Evolutionary conservation across 208 protist genomes (phyloP), one percentile per base, ranked within the genome.

Genomic region (Sergeia podlipaevii): DNA sequence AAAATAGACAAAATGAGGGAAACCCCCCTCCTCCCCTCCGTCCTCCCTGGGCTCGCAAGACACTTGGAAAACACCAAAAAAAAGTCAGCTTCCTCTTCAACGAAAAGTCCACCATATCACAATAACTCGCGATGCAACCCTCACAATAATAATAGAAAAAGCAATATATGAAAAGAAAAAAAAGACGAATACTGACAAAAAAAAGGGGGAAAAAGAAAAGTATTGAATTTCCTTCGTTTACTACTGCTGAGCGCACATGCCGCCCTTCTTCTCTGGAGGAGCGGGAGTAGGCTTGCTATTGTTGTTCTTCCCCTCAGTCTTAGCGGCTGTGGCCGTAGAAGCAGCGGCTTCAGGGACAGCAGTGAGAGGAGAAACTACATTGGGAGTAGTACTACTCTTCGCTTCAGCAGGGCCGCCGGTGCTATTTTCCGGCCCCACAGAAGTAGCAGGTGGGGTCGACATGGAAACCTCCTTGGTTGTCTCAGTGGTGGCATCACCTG

Each of bases 161-260:
- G 29, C 15, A 4, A 13, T 21, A 6, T 8, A 13, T 6, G 3
- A 11, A 21, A 49, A 5, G n/a, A 4, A 27, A 6, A 20, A 27
- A 49, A 11, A 15, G 33, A n/a, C n/a, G n/a, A n/a, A n/a, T n/a
- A n/a, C n/a, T n/a, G n/a, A n/a, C n/a, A 15, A 15, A 38, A 15
- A 15, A 15, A 15, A 38, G 11, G 18, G 30, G 47, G 47, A 33
- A 10, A 37, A 53, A 43, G 33, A 43, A 56, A 27, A 56, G 15
- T 13, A n/a, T n/a, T 38, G 3, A 32, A 38, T 15, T 17, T 4
- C 33, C 33, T 38, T 38, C 33, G 15, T 38, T 51, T 56, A 72
- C 65, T 72, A 58, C 57, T 60, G 65, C 20, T 48, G 45, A 58
- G 58, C 64, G 33, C 28, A 32, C 39, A 54, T 50, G 29, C 51